These are phyloP conservation scores for Tolypocladium inflatum DNA, from an alignment of 2,329 filamentous ascomycete species.

Conservation along the genomic window DNA sequence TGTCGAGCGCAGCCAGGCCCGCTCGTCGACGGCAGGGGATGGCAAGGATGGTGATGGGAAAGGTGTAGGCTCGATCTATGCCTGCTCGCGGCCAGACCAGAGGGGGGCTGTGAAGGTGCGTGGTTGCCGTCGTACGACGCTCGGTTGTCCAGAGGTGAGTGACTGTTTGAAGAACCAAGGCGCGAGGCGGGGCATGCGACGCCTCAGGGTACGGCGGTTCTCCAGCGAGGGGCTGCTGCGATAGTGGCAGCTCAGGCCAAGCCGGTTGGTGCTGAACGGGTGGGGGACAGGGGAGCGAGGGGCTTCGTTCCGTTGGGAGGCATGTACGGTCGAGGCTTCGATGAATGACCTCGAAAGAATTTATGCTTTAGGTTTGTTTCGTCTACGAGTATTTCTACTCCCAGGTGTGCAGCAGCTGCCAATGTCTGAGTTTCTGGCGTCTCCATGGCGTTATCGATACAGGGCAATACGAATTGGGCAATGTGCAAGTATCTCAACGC, in stretches of 20 bases:
- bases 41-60: neutral
- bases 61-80: neutral
- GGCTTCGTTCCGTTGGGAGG: neutral
- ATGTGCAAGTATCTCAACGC: neutral
- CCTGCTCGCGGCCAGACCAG: neutral
- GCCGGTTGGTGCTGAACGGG: neutral
- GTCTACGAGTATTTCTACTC: too few relatives aligned
- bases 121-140: neutral
- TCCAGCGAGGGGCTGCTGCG: neutral
- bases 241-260: neutral
- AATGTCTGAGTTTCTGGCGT: neutral
- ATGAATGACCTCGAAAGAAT: neutral
- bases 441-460: neutral
- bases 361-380: neutral
- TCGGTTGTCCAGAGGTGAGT: neutral
- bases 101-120: neutral
- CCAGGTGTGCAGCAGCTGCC: neutral
- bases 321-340: neutral
- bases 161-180: neutral
- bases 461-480: neutral
- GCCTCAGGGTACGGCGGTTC: neutral
- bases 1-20: neutral
- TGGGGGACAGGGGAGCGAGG: neutral
- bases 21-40: neutral
- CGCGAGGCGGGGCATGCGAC: neutral